Percentiles rank a stretch among this genome's conserved stretches.
phyloP scores from a whole-genome alignment of 805 yeast genomes.

The Lipomyces anomalus region DNA sequence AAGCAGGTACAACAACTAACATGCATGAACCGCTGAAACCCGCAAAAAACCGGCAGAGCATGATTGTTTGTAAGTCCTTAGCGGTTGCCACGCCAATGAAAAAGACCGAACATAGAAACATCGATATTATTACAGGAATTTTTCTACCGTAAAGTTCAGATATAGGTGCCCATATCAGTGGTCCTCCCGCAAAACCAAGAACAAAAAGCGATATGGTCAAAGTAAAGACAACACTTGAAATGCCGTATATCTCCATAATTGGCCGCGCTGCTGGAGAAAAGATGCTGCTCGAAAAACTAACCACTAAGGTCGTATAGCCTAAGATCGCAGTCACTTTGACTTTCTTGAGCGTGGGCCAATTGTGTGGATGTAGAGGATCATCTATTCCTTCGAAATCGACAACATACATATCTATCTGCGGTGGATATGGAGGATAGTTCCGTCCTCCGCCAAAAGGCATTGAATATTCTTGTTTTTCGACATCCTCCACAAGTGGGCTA shows the following conservation, averaged over 20 bases:
- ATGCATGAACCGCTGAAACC: constrained; percentile 65
- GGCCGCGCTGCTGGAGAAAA: constrained; percentile 56
- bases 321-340: constrained; percentile 38
- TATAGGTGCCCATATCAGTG: constrained; percentile 79
- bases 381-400: constrained; percentile 72
- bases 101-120: constrained; percentile 52
- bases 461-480: too few species aligned
- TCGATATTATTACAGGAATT: constrained; percentile 48
- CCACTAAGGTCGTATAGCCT: constrained; percentile 45
- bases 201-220: constrained; percentile 75
- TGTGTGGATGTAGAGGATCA: constrained; percentile 76
- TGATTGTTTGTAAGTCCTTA: constrained; percentile 55
- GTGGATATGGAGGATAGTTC: constrained; percentile 3
- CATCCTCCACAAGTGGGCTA: too few species aligned
- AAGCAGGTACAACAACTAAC: constrained; percentile 62
- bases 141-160: constrained; percentile 73
- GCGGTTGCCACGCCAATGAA: constrained; percentile 69
- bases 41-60: constrained; percentile 54
- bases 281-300: constrained; percentile 74
- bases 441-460: constrained; percentile 4
- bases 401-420: constrained; percentile 38
- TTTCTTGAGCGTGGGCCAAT: constrained; percentile 56
- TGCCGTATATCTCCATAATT: constrained; percentile 47
- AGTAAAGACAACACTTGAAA: constrained; percentile 60
- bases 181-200: constrained; percentile 88